Evolutionary conservation across 1,284 basidiomycete genomes (phyloP).

Genomic region (Ustilago curta): DNA sequence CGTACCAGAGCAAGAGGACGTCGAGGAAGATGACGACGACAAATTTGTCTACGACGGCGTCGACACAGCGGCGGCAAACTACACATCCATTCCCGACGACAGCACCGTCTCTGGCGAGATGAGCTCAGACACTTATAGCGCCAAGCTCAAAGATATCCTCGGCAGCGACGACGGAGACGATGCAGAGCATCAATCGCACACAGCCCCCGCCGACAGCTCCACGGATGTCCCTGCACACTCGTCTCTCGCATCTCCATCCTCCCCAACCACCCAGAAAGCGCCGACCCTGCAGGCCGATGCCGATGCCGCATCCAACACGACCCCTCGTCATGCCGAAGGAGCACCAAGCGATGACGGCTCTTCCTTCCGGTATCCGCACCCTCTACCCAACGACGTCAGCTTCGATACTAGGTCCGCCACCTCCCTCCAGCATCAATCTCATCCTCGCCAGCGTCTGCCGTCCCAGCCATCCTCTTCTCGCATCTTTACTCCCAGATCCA

Average conservation of each 20-base stretch:
- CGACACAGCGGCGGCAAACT: constrained; percentile 69
- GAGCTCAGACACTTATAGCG: constrained; percentile 47
- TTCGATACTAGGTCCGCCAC: constrained; percentile 38
- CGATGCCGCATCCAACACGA: constrained; percentile 21
- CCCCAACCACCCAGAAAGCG: constrained; percentile 27
- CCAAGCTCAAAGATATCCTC: constrained; percentile 53
- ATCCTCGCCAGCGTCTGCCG: constrained; percentile 18
- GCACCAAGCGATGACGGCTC: constrained; percentile 35
- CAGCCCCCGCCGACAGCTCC: not conserved
- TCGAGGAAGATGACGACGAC: constrained; percentile 74
- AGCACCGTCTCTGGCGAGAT: constrained; percentile 27
- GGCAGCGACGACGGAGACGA: constrained; percentile 50
- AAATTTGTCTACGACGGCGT: constrained; percentile 79
- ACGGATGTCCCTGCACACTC: not conserved
- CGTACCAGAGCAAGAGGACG: constrained; percentile 50
- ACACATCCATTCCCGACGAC: constrained; percentile 21
- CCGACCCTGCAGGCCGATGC: not conserved
- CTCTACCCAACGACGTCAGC: constrained; percentile 38
- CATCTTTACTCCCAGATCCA: constrained; percentile 42
- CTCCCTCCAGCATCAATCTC: constrained; percentile 19
- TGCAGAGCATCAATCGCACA: not conserved
- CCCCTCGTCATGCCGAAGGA: constrained; percentile 13
- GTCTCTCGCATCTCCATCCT: constrained; percentile 10
- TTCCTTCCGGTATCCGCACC: constrained; percentile 34
- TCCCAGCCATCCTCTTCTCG: constrained; percentile 29